These are phyloP conservation scores for Hypomontagnella monticulosa DNA, from an alignment of 495 filamentous ascomycete genomes.

Conservation along the genomic window DNA sequence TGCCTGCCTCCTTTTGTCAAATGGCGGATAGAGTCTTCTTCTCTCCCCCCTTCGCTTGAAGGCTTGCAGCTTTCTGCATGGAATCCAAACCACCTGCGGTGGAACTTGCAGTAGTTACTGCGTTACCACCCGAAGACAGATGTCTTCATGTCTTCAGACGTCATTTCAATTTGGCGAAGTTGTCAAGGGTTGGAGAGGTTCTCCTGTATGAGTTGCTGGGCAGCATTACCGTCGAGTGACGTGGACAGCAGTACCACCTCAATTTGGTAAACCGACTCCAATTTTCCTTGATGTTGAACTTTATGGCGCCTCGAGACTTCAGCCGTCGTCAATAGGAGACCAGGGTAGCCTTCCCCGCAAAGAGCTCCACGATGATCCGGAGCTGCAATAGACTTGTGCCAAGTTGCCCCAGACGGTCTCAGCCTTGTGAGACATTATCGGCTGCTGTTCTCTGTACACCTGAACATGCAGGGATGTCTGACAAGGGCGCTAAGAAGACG, in stretches of 20 bases:
- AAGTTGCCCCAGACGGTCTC: conserved; percentile 34
- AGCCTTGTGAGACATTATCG: conserved; percentile 42
- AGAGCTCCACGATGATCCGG: conserved; percentile 14
- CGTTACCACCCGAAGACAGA: conserved; percentile 19
- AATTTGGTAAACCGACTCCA: conserved; percentile 27
- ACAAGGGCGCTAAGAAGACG: conserved; percentile 31
- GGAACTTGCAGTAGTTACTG: conserved; percentile 30
- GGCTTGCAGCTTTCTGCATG: conserved; percentile 15
- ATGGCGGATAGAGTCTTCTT: neutral
- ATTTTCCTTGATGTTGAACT: conserved; percentile 19
- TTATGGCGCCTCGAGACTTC: conserved; percentile 13
- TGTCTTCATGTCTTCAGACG: conserved; percentile 31
- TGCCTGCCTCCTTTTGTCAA: conserved; percentile 14
- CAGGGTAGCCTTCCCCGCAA: conserved; percentile 34
- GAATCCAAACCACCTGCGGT: conserved; percentile 10
- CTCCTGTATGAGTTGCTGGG: conserved; percentile 21
- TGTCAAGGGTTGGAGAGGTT: conserved; percentile 22
- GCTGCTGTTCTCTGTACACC: conserved; percentile 30
- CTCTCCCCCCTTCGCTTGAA: conserved; percentile 19
- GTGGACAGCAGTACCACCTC: conserved; percentile 22
- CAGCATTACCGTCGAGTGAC: conserved; percentile 26
- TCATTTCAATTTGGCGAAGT: conserved; percentile 11
- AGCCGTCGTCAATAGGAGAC: conserved; percentile 1
- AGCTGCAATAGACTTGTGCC: conserved; percentile 26
- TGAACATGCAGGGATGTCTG: conserved; percentile 39